phyloP scores from a whole-genome alignment of 345 rosid species.

The Hibiscus trionum region DNA sequence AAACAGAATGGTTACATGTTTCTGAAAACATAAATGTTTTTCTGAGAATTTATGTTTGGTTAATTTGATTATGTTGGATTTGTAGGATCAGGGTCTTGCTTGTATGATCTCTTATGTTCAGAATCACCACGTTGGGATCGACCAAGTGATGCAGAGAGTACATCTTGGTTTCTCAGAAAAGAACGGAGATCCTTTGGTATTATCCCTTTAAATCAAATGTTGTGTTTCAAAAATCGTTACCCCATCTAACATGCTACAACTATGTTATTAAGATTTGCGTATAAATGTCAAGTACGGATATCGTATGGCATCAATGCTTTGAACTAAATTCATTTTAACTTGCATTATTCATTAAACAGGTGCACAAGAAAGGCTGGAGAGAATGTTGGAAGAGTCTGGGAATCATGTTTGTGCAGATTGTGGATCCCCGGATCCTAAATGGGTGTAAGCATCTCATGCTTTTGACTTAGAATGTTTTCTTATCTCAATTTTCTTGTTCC shows the following conservation, averaged over 20 bases:
- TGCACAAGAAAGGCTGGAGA: constrained; percentile 37
- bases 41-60: neutral
- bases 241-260: neutral
- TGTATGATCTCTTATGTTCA: constrained; percentile 46
- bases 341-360: constrained; percentile 21
- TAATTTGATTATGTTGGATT: constrained; percentile 2
- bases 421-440: constrained; percentile 88
- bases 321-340: neutral
- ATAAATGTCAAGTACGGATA: neutral
- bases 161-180: constrained; percentile 7
- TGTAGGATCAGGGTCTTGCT: constrained; percentile 42
- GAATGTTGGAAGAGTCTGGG: constrained; percentile 39
- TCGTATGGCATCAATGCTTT: neutral
- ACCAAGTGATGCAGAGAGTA: constrained; percentile 23
- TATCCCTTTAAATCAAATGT: constrained; percentile 10
- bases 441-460: constrained; percentile 64
- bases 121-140: constrained; percentile 32
- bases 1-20: neutral
- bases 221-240: neutral
- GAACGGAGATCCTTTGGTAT: constrained; percentile 32
- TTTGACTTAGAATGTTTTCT: neutral
- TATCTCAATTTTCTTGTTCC: neutral
- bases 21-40: neutral
- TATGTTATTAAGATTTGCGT: neutral
- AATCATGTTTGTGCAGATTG: constrained; percentile 84